Evolutionary conservation across 805 yeast species (phyloP).

Genomic region (Schizosaccharomyces osmophilus): DNA sequence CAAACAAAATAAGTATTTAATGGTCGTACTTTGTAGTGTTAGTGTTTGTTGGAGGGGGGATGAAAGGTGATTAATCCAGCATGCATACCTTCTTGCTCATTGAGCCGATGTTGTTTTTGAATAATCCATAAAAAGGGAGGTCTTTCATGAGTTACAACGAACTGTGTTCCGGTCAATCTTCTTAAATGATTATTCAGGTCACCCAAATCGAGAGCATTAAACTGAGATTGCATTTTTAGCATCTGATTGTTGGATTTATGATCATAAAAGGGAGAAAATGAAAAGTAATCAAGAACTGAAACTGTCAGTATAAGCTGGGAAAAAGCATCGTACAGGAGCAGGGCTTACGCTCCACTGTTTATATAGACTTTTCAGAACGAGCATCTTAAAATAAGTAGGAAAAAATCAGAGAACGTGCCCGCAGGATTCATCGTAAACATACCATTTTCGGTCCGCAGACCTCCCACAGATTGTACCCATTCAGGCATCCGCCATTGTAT

Average conservation of each 20-base stretch:
- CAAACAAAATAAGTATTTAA: conserved; percentile 65
- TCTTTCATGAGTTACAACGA: conserved; percentile 41
- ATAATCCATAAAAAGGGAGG: conserved; percentile 90
- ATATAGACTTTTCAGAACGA: not conserved
- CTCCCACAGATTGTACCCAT: conserved; percentile 66
- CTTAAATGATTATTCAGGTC: conserved; percentile 31
- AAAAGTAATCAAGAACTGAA: conserved; percentile 53
- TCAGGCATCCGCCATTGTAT: conserved; percentile 95
- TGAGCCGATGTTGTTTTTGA: conserved; percentile 47
- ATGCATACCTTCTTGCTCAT: conserved; percentile 23
- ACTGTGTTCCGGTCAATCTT: conserved; percentile 71
- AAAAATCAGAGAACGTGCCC: not conserved
- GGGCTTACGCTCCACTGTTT: not conserved
- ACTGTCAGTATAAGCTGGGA: not conserved
- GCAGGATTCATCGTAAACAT: not conserved
- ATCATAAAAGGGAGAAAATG: conserved; percentile 87
- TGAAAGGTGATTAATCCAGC: not conserved
- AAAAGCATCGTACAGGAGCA: not conserved
- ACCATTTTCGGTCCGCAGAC: conserved; percentile 56
- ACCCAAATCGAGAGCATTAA: conserved; percentile 26
- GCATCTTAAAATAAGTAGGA: not conserved
- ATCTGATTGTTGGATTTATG: conserved; percentile 85
- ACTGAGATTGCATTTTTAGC: conserved; percentile 83
- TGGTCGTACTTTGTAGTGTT: conserved; percentile 11
- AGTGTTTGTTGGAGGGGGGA: too few species aligned